phyloP scores from a whole-genome alignment of 2,329 filamentous ascomycete species.

The Verticillium isaacii region DNA sequence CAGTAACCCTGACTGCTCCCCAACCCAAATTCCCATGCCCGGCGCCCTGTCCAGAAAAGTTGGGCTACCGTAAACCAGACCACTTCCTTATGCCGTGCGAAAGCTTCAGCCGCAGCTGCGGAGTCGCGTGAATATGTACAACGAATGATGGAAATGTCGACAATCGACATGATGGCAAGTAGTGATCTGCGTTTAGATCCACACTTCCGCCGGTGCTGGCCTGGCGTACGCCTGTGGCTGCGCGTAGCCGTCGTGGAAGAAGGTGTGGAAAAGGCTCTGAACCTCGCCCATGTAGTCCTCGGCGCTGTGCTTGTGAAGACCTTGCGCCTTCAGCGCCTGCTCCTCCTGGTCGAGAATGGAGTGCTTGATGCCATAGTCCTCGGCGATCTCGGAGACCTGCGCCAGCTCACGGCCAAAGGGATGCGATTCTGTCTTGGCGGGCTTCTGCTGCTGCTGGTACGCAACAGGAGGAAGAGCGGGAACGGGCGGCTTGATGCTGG shows the following conservation, averaged over 20 bases:
- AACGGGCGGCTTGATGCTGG: constrained; percentile 20
- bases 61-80: neutral
- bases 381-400: constrained; percentile 87
- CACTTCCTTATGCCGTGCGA: neutral
- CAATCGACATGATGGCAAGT: neutral
- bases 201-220: neutral
- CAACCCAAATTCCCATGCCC: neutral
- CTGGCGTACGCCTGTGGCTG: neutral
- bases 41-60: neutral
- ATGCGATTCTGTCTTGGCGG: constrained; percentile 36
- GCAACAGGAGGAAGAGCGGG: constrained; percentile 24
- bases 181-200: neutral
- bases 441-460: constrained; percentile 29
- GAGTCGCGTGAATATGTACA: neutral
- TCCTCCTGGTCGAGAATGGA: constrained; percentile 70
- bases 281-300: constrained; percentile 84
- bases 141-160: neutral
- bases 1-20: neutral
- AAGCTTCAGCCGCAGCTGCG: neutral
- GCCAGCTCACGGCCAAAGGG: constrained; percentile 89
- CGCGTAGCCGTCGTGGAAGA: neutral
- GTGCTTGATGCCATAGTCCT: constrained; percentile 69
- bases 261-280: constrained; percentile 60
- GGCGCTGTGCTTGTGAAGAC: constrained; percentile 68
- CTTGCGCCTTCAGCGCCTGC: constrained; percentile 61